Evolutionary conservation across 1,139 yeast genomes (phyloP), one percentile per base, ranked within the genome.

Genomic region (Geotrichum carabidarum): DNA sequence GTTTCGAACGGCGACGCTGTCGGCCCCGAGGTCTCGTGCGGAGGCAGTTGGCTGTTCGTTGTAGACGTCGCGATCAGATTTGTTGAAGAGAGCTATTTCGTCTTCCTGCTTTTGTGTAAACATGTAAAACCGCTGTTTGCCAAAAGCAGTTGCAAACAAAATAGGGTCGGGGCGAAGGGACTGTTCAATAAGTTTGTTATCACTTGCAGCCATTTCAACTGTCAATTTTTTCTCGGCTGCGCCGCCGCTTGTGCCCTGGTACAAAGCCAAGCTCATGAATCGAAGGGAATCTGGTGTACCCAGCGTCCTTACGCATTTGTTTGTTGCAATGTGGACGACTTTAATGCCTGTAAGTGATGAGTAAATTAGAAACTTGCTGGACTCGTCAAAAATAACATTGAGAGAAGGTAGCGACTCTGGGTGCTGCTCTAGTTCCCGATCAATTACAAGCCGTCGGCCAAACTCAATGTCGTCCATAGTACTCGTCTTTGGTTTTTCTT

Each of bases 131-230:
- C 74, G 63, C 36, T 62, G 61, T 41, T 69, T 65, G 31, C 64
- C 63, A 22, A 59, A 54, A 0, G 74, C 73, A 1, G 73, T 66
- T 1, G 76, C 68, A 30, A 76, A 61, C 9, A 78, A 46, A 3
- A 75, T 60, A 1, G 78, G 75, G 47, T 70, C 71, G 7, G 60
- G 60, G 4, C 55, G 53, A 45, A 71, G 55, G 31, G 75, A 68
- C n/a, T 72, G 67, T 37, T 68, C 62, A 12, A 77, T 65, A 4
- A 76, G 59, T 11, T 73, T 64, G 54, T 77, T 70, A n/a, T 64
- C 66, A 11, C 74, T 68, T 9, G 79, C 70, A 0, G 77, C 71
- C 59, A 75, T 65, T 31, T 73, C 75, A 18, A 71, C 62, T 1
- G 71, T 71, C 37, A 68, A 44, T 58, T 62, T 48, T 57, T 60